These are phyloP conservation scores for Xerocomus minutiporus DNA, from an alignment of 1,284 basidiomycete genomes.

Conservation along the genomic window DNA sequence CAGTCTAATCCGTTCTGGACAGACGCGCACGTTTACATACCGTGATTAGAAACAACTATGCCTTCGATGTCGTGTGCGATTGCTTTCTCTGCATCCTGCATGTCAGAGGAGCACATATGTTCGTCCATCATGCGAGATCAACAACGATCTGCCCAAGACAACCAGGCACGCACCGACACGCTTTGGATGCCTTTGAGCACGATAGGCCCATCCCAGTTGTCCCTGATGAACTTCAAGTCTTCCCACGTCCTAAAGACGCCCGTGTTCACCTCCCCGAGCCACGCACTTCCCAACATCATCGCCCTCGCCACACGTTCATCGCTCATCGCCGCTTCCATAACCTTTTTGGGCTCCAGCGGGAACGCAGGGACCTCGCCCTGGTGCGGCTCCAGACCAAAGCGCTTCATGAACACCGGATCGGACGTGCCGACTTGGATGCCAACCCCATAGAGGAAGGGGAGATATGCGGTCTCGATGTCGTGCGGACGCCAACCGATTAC, in stretches of 20 bases:
- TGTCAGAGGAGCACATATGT: not conserved
- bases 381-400: constrained; percentile 29
- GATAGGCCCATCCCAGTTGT: constrained; percentile 70
- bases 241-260: constrained; percentile 63
- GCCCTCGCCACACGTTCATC: constrained; percentile 38
- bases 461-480: constrained; percentile 37
- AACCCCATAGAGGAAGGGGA: constrained; percentile 40
- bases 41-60: constrained; percentile 82
- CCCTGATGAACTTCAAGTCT: constrained; percentile 56
- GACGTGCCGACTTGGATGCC: constrained; percentile 41
- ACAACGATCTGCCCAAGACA: not conserved
- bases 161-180: constrained; percentile 38
- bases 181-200: constrained; percentile 69
- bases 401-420: constrained; percentile 53
- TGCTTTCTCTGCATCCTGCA: constrained; percentile 67
- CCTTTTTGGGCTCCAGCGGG: constrained; percentile 42
- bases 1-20: not conserved
- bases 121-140: not conserved
- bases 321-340: constrained; percentile 39
- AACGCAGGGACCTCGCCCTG: constrained; percentile 37
- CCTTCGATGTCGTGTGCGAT: constrained; percentile 68
- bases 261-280: constrained; percentile 57
- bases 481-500: constrained; percentile 64
- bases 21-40: constrained; percentile 30
- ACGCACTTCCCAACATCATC: constrained; percentile 47